Base-by-base conservation (phyloP, 2,329 filamentous ascomycete genomes). In the Calcarisporium arbuscula region DNA sequence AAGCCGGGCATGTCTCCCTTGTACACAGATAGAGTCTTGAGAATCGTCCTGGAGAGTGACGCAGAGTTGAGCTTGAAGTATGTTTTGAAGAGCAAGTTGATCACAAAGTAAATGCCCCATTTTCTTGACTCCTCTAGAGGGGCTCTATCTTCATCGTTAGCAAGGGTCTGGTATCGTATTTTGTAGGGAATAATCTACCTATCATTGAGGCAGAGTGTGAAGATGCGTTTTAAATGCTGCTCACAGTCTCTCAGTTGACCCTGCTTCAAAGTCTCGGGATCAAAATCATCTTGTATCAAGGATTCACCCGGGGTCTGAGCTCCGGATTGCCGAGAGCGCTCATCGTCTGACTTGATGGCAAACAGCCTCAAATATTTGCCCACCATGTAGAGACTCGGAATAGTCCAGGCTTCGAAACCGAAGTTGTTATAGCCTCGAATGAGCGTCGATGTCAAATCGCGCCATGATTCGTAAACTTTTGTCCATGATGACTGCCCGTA, bases 41-140 rank as follows among this genome's bases (percentile, higher is more conserved):
- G 69, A 32, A 96, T 82, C 46, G 92, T 95, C 56, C 92, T 88
- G 14, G 82, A 94, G 15, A 96, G 68, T n/a, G 79, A 80, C 38
- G 94, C 82, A 21, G 84, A 85, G 62, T 94, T 95, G 43, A 96
- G 70, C 66, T 86, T 94, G 68, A 98, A 98, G 60, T 96, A 95
- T 2, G 89, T 96, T 63, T 96, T 96, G 76, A 98, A 98, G 11
- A 95, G 70, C 7, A 98, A 73, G 54, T 95, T 96, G 52, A 89
- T 87, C 45, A 90, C 82, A 58, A 88, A 89, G 65, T 98, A 98
- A 30, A 95, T 85, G 6, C 87, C 94, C 92, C 92, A 98, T 74
- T 96, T 98, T 35, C 92, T 80, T 8, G 90, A 95, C 50, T 94
- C 84, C 52, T 88, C 80, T 28, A 95, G 67, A 11, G 84, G 80